Evolutionary conservation across 768 basidiomycete species (phyloP).

Genomic region (Crucibulum laeve): DNA sequence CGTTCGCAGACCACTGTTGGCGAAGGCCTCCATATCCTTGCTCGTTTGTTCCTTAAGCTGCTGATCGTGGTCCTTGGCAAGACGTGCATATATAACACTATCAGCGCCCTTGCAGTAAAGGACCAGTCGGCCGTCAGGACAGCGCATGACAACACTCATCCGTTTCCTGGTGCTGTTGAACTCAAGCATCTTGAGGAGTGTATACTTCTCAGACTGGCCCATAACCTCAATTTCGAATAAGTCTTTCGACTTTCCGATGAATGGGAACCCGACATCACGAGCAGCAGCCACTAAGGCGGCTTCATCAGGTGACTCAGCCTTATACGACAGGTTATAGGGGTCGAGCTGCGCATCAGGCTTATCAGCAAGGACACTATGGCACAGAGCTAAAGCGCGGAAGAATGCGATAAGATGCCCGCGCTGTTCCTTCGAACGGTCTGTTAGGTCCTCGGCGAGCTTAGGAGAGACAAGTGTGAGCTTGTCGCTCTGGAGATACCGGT

Average conservation of each 20-base stretch:
- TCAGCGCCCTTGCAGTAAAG: slow-evolving; percentile 98
- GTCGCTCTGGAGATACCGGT: slow-evolving; percentile 77
- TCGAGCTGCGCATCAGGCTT: slow-evolving; percentile 55
- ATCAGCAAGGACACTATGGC: slow-evolving; percentile 89
- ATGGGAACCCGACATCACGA: slow-evolving; percentile 90
- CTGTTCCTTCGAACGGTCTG: slow-evolving; percentile 56
- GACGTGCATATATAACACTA: slow-evolving; percentile 86
- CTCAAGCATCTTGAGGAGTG: slow-evolving; percentile 77
- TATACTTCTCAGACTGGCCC: slow-evolving; percentile 83
- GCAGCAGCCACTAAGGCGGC: slow-evolving; percentile 91
- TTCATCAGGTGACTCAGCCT: slow-evolving; percentile 95
- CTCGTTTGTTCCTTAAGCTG: slow-evolving; percentile 71
- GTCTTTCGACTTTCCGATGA: slow-evolving; percentile 71
- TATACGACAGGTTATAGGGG: slow-evolving; percentile 76
- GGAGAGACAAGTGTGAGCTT: slow-evolving; percentile 88
- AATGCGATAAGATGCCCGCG: slow-evolving; percentile 71
- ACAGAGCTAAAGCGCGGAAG: slow-evolving; percentile 93
- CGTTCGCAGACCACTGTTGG: slow-evolving; percentile 89
- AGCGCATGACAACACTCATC: slow-evolving; percentile 90
- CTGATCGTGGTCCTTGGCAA: slow-evolving; percentile 72
- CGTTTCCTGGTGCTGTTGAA: slow-evolving; percentile 94
- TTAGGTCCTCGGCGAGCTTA: slow-evolving; percentile 74
- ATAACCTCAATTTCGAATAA: slow-evolving; percentile 86
- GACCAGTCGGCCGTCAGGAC: slow-evolving; percentile 76
- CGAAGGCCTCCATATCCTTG: slow-evolving; percentile 90